Evolutionary conservation across 768 basidiomycete genomes (phyloP), one percentile per base, ranked within the genome.

Genomic region (Russula olivacea): DNA sequence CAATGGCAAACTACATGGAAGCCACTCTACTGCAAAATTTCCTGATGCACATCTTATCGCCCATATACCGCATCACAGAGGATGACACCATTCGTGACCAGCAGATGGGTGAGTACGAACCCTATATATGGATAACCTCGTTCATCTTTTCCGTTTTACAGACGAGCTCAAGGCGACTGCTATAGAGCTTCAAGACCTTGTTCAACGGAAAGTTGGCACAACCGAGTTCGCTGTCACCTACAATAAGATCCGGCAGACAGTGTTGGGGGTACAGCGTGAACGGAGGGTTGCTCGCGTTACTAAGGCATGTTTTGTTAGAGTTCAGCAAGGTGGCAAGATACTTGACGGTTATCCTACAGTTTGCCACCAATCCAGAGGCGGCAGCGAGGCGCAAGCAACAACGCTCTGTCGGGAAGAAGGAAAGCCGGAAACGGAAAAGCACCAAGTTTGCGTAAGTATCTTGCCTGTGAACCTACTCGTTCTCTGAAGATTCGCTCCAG

Each of bases 151-250:
- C 15, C 17, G 36, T 53, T 52, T 14, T 9, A 40, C 67, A 96
- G 96, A 88, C 47, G 93, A 95, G 55, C 76, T 98, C 21, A 91
- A 92, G 72, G 83, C 83, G 1, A 79, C 91, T 0, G 87, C 90
- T 2, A 76, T 81, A 12, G 95, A 99, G 73, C 76, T 98, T 25
- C 88, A 91, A 65, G 93, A 94, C 60, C 82, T 98, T 7, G 76
- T 99, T 4, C 95, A 94, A 72, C 73, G 75, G 51, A 93, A 92
- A 80, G 87, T 98, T 49, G 94, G 95, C 38, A 83, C 85, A n/a
- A 89, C 89, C 9, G 84, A 82, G 68, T 98, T 97, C 73, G 83
- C 93, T 1, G 73, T 74, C 12, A 80, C 81, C 0, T 97, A 97
- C 77, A 93, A 86, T 67, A 81, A 81, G 63, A 88, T 98, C 59